phyloP scores from a whole-genome alignment of 2,329 filamentous ascomycete species.

The Penicillium sp. region DNA sequence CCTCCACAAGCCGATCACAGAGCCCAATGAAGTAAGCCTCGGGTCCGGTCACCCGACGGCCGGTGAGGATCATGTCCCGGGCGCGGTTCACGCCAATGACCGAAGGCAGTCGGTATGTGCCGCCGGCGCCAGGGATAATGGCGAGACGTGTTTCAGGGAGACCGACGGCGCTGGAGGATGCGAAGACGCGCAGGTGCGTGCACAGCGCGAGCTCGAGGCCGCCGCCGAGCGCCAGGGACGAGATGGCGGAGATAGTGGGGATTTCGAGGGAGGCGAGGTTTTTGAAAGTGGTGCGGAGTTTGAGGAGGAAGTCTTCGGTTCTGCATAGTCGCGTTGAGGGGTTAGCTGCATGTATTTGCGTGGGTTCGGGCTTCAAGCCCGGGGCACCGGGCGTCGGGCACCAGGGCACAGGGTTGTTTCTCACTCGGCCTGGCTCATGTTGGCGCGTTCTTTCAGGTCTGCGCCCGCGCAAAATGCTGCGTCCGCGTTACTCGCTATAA shows the following conservation, averaged over 20 bases:
- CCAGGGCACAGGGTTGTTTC: slow-evolving; percentile 24
- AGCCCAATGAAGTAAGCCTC: slow-evolving; percentile 92
- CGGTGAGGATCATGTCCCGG: slow-evolving; percentile 87
- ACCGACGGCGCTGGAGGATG: slow-evolving; percentile 72
- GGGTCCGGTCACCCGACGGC: slow-evolving; percentile 73
- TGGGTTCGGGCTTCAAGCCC: not conserved
- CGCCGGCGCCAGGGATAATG: slow-evolving; percentile 92
- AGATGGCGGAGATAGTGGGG: slow-evolving; percentile 85
- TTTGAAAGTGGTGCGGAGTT: slow-evolving; percentile 72
- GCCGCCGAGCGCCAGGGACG: slow-evolving; percentile 82
- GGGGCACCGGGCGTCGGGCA: not conserved
- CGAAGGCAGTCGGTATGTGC: slow-evolving; percentile 80
- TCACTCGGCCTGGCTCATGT: slow-evolving; percentile 75
- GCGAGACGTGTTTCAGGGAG: slow-evolving; percentile 89
- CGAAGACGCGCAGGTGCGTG: slow-evolving; percentile 84
- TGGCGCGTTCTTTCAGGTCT: slow-evolving; percentile 82
- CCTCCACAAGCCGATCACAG: slow-evolving; percentile 83
- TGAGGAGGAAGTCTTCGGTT: slow-evolving; percentile 72
- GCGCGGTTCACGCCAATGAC: slow-evolving; percentile 78
- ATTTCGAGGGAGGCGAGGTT: slow-evolving; percentile 73
- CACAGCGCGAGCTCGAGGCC: slow-evolving; percentile 89
- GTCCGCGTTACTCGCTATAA: slow-evolving; percentile 82
- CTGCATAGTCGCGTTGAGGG: slow-evolving; percentile 46
- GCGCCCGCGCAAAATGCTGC: slow-evolving; percentile 89
- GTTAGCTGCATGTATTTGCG: not conserved